These are phyloP conservation scores for Artemisia princeps DNA, from an alignment of 140 eudicot genomes.

Conservation along the genomic window DNA sequence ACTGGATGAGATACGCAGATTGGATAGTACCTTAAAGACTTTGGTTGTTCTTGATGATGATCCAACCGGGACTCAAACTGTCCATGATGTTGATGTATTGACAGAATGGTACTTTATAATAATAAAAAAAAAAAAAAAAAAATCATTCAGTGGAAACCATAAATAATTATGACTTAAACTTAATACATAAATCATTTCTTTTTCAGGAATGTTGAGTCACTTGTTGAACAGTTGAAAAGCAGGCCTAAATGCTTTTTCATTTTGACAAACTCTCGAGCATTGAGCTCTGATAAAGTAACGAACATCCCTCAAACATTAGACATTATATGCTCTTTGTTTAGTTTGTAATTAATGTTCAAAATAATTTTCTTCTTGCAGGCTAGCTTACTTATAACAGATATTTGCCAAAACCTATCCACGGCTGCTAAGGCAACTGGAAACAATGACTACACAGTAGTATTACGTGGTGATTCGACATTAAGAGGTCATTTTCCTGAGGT, in stretches of 20 bases:
- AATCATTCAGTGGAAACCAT: neutral
- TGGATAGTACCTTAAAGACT: conserved; percentile 51
- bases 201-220: conserved; percentile 76
- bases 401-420: conserved; percentile 56
- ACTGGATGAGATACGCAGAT: conserved; percentile 56
- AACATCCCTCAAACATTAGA: conserved; percentile 17
- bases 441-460: conserved; percentile 80
- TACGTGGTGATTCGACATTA: conserved; percentile 96
- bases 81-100: conserved; percentile 88
- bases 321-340: neutral
- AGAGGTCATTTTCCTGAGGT: conserved; percentile 99
- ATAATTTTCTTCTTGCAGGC: conserved; percentile 48
- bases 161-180: neutral
- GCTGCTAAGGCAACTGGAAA: conserved; percentile 63
- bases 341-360: neutral
- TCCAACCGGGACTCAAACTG: conserved; percentile 99
- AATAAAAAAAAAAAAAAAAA: neutral
- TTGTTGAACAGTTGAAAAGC: conserved; percentile 59
- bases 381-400: conserved; percentile 54
- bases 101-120: conserved; percentile 65
- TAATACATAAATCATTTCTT: conserved; percentile 1
- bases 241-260: conserved; percentile 91
- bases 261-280: conserved; percentile 81
- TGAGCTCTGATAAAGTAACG: conserved; percentile 71
- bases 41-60: conserved; percentile 96